Conservation (phyloP, 179 eudicot species). For the Heliamphora pulchella region DNA sequence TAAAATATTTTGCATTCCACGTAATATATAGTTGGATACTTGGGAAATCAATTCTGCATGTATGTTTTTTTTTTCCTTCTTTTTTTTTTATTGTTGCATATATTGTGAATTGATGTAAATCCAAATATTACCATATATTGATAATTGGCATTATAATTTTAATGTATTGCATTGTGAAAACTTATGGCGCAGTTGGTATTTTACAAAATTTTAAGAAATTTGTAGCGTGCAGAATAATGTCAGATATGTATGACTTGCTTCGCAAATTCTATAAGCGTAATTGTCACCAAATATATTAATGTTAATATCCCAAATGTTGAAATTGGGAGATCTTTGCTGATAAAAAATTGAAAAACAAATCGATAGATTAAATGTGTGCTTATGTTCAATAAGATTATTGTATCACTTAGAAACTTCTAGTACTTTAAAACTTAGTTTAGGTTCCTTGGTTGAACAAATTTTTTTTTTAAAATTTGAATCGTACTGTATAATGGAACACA, state of each 20-base stretch:
- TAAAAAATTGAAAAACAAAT: too few relatives aligned
- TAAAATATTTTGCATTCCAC: too few relatives aligned
- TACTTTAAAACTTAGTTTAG: background rate
- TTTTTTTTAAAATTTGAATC: background rate
- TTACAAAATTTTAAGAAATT: background rate
- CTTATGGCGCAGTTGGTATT: background rate
- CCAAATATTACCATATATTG: background rate
- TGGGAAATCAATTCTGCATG: background rate
- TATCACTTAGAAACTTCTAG: background rate
- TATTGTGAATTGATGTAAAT: background rate
- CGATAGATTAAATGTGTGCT: background rate
- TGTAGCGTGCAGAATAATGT: background rate
- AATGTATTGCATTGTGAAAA: background rate
- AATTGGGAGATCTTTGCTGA: background rate
- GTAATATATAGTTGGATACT: background rate
- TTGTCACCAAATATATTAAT: background rate
- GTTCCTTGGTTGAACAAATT: background rate
- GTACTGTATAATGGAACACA: background rate
- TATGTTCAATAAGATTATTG: background rate
- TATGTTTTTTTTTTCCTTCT: background rate
- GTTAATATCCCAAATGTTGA: background rate
- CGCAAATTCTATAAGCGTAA: background rate
- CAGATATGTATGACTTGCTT: background rate
- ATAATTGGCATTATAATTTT: background rate
- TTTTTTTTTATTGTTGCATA: background rate